Base-by-base conservation (phyloP, 495 filamentous ascomycete species). In the Trichoderma reesei region DNA sequence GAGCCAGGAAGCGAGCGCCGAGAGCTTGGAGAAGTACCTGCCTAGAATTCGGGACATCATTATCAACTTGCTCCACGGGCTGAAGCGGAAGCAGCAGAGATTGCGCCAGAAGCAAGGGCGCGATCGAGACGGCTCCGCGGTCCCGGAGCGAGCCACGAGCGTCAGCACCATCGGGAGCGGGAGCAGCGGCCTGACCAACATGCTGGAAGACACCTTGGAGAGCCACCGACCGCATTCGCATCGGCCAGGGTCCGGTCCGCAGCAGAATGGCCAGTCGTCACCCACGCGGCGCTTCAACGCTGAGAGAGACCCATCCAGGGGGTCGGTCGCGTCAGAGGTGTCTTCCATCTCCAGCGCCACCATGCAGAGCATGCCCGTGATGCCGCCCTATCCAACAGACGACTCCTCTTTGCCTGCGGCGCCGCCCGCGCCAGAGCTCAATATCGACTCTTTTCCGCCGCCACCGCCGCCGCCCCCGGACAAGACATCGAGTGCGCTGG, bases 31-130 rank as follows among this genome's bases (percentile, higher is more conserved):
- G 69, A 86, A 86, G 67, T 98, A 92, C 73, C 80, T 98, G 37
- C 94, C 94, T 0, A 86, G 86, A 34, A 98, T 98, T 67, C 86
- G 94, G 66, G 94, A 98, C 73, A 98, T 98, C 66, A 98, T 98
- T 71, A 97, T 98, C 70, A 96, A 93, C 69, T 83, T 98, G 11
- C 84, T 98, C 10, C 92, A 98, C 73, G 94, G 94, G 3, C 75
- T 98, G 41, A 98, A 98, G 76, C 85, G 92, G 73, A 98, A 98
- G 75, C 94, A 98, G 68, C 90, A 92, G 65, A 90, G 88, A 66
- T 73, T 98, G 68, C 84, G 94, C 38, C 91, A 93, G 68, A 90
- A 88, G 60, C 87, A 89, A 66, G 81, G 85, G 44, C 83, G 85
- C 67, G 91, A 95, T 33, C 84, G 82, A 67, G 79, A 82, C 34